Conservation (phyloP, 257 asterid species). For the Nicotiana otophora region DNA sequence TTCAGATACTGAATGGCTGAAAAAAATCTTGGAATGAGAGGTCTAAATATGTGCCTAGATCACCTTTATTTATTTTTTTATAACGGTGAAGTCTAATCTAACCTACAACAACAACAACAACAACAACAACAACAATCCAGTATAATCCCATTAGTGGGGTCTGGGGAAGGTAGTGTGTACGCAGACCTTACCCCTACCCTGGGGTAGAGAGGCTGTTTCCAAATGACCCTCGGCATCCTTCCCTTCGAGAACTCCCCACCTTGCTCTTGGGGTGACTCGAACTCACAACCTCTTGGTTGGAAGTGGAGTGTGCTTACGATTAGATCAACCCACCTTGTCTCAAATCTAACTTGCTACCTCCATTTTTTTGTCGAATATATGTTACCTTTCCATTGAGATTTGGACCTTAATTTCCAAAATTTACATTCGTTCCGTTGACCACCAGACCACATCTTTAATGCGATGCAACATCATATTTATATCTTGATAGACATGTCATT, state of each 20-base stretch:
- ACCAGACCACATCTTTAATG: not conserved
- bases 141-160: too few relatives aligned
- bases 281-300: too few relatives aligned
- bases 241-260: too few relatives aligned
- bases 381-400: not conserved
- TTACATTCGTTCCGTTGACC: accelerated
- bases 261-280: too few relatives aligned
- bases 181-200: too few relatives aligned
- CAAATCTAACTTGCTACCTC: not conserved
- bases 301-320: too few relatives aligned
- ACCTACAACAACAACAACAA: too few relatives aligned
- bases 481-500: not conserved
- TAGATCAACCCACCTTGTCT: too few relatives aligned
- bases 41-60: not conserved
- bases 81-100: not conserved
- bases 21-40: not conserved
- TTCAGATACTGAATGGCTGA: not conserved
- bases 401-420: not conserved
- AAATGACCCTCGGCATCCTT: too few relatives aligned
- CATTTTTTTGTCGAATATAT: not conserved
- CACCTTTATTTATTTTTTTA: not conserved
- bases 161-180: too few relatives aligned
- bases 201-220: too few relatives aligned
- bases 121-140: too few relatives aligned
- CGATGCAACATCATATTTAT: not conserved